Evolutionary conservation across 2,329 filamentous ascomycete species (phyloP).

Genomic region (Beauveria caledonica): DNA sequence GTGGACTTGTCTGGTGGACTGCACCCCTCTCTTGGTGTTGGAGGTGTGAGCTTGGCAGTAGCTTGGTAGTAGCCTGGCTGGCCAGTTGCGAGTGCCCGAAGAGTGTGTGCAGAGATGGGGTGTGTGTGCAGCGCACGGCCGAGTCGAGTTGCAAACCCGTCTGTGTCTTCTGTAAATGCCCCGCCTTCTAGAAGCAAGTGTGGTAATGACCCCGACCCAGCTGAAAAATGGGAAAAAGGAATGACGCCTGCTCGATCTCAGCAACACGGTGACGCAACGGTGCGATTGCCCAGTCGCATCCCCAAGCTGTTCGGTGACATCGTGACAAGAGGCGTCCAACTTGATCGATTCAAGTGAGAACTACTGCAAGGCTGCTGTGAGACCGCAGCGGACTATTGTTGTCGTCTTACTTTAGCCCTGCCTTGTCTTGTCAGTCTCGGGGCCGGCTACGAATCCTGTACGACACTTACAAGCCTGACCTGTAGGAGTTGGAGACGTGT

Average conservation of each 20-base stretch:
- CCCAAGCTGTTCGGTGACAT: neutral
- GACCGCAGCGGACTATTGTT: neutral
- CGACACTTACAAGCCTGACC: neutral
- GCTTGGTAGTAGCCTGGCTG: neutral
- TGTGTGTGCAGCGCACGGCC: neutral
- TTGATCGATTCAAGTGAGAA: neutral
- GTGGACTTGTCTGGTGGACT: constrained; percentile 1
- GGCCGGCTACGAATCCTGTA: neutral
- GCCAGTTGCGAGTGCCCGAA: neutral
- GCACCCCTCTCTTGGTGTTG: neutral
- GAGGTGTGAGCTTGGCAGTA: neutral
- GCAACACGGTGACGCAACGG: constrained; percentile 2
- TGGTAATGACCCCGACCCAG: constrained; percentile 9
- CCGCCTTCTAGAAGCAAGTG: constrained; percentile 12
- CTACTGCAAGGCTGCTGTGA: constrained; percentile 1
- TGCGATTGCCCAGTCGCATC: constrained; percentile 1
- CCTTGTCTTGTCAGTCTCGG: neutral
- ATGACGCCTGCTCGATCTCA: neutral
- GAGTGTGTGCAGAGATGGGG: neutral
- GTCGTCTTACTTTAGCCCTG: neutral
- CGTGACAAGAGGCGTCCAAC: neutral
- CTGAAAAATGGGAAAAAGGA: constrained; percentile 8
- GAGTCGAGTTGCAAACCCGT: neutral
- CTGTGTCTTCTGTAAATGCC: neutral
- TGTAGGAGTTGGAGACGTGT: neutral